Conservation (phyloP, 1,284 basidiomycete genomes). For the Cutaneotrichosporon cavernicola region DNA sequence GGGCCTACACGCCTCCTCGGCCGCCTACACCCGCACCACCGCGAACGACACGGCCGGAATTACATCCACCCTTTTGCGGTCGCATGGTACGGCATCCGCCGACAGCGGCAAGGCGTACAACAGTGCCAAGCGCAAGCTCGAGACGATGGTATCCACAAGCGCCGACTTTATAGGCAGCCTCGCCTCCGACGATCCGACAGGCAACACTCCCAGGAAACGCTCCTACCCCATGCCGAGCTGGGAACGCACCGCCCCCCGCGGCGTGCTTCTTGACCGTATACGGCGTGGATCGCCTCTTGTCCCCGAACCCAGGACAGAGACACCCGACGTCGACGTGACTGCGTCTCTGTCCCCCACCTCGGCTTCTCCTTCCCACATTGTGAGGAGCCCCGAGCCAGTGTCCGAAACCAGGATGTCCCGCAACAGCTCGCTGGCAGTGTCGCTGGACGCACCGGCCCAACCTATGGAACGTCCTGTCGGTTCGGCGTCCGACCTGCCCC, state of each 20-base stretch:
- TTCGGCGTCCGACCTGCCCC: neutral
- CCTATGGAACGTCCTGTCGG: neutral
- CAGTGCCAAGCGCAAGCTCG: conserved; percentile 30
- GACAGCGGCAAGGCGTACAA: conserved; percentile 27
- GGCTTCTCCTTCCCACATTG: neutral
- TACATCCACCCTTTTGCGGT: conserved; percentile 29
- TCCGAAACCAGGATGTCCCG: neutral
- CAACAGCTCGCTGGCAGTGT: neutral
- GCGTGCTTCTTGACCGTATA: conserved; percentile 29
- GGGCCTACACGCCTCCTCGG: conserved; percentile 7
- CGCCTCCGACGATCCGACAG: conserved; percentile 53
- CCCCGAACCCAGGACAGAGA: neutral
- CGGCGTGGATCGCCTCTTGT: conserved; percentile 12
- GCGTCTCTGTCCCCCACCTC: neutral
- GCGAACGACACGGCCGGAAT: conserved; percentile 25
- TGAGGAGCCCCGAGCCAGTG: neutral
- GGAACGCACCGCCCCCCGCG: conserved; percentile 46
- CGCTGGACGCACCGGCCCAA: neutral
- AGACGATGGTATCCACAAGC: conserved; percentile 35
- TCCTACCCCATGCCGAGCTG: conserved; percentile 47
- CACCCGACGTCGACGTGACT: neutral
- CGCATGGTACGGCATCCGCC: conserved; percentile 32
- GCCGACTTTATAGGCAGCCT: conserved; percentile 45
- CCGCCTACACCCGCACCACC: conserved; percentile 2
- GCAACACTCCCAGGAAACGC: conserved; percentile 54